Evolutionary conservation across 169 alveolate species (phyloP).

Genomic region (Theileria orientalis): DNA sequence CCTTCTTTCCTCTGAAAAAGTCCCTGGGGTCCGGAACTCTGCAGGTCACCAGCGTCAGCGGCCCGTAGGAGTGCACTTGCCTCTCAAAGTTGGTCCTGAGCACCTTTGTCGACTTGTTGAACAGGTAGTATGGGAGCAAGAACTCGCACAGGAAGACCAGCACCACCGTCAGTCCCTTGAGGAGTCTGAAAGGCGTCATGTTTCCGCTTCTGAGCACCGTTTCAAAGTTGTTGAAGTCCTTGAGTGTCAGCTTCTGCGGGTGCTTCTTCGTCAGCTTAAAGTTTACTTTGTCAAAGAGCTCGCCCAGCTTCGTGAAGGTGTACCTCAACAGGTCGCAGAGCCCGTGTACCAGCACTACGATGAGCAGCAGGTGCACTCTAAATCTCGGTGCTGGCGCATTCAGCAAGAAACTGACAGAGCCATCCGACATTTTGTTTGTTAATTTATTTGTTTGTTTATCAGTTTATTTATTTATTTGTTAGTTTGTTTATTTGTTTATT

Average conservation of each 20-base stretch:
- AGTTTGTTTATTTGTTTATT: too few relatives aligned
- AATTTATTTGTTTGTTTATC: too few relatives aligned
- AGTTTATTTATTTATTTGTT: too few relatives aligned
- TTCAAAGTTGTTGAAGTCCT: neutral
- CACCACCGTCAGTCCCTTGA: neutral
- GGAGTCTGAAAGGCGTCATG: neutral
- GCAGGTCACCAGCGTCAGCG: slow-evolving; percentile 33
- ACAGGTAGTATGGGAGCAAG: slow-evolving; percentile 48
- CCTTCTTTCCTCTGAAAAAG: neutral
- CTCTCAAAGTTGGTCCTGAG: slow-evolving; percentile 41
- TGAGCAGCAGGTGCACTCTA: neutral
- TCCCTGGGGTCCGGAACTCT: neutral
- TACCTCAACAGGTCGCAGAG: neutral
- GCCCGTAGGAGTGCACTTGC: slow-evolving; percentile 45
- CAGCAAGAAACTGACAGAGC: too few relatives aligned
- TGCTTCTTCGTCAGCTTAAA: neutral
- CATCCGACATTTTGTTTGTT: too few relatives aligned
- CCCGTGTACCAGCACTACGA: neutral
- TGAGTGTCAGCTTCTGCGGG: neutral
- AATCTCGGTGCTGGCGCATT: neutral
- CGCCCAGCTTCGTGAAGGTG: neutral
- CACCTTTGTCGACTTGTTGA: slow-evolving; percentile 36
- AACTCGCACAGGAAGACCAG: slow-evolving; percentile 8
- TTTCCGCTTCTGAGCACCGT: neutral
- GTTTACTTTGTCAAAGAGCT: neutral